A percentile compares a stretch with the other conserved stretches of the same genome.
These are phyloP conservation scores for Emericellopsis atlantica DNA, from an alignment of 2,329 filamentous ascomycete genomes.

Conservation along the genomic window DNA sequence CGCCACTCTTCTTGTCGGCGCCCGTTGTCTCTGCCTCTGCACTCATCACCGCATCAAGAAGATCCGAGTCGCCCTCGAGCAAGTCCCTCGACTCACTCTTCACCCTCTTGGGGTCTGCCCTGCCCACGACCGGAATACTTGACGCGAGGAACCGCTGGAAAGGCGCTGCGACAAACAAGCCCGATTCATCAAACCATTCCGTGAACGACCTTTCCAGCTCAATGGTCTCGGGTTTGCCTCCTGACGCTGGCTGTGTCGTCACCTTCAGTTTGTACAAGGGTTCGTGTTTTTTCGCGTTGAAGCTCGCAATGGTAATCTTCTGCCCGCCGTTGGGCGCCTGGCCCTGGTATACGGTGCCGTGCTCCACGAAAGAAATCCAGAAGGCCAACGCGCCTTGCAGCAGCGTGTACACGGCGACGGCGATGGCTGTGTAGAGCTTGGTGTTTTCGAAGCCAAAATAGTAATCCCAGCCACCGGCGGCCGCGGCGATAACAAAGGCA, in stretches of 20 bases:
- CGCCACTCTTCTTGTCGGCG: constrained; percentile 23
- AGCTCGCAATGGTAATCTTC: constrained; percentile 62
- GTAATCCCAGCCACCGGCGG: constrained; percentile 85
- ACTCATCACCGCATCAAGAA: constrained; percentile 34
- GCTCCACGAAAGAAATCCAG: constrained; percentile 80
- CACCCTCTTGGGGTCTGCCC: constrained; percentile 50
- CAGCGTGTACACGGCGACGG: constrained; percentile 67
- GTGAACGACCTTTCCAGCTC: constrained; percentile 54
- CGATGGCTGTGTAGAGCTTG: constrained; percentile 66
- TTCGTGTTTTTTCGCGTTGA: constrained; percentile 59
- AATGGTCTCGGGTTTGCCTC: constrained; percentile 20
- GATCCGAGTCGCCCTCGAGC: constrained; percentile 26
- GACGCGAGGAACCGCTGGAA: constrained; percentile 69
- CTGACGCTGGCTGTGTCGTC: constrained; percentile 14
- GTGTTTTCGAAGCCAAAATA: constrained; percentile 80
- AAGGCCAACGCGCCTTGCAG: constrained; percentile 68
- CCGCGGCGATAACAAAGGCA: constrained; percentile 67
- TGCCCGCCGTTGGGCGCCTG: constrained; percentile 51
- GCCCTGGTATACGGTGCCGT: constrained; percentile 70
- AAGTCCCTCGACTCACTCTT: constrained; percentile 20
- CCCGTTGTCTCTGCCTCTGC: constrained; percentile 18
- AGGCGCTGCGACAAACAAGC: constrained; percentile 59
- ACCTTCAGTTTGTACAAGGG: constrained; percentile 71
- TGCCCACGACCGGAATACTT: constrained; percentile 53
- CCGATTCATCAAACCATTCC: constrained; percentile 63